Percentiles rank a stretch among this genome's conserved stretches.
Evolutionary conservation across 2,329 filamentous ascomycete genomes (phyloP).

Genomic region (Penicillium digitatum): DNA sequence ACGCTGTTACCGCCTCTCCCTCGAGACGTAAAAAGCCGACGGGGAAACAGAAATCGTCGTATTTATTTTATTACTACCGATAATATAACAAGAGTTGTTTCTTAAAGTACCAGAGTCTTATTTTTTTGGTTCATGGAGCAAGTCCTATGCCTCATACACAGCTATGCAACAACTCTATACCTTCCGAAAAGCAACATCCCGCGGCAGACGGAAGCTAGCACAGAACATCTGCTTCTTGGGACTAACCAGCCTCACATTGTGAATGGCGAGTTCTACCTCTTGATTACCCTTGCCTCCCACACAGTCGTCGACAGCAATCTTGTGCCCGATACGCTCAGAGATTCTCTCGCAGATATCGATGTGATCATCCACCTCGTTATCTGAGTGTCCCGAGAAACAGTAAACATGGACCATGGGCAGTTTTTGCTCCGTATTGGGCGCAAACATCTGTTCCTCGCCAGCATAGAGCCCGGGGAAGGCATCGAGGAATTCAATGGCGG

Average conservation of each 20-base stretch:
- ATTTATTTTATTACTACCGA: background rate
- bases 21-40: background rate
- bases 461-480: conserved; percentile 75
- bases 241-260: conserved; percentile 77
- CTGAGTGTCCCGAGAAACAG: conserved; percentile 82
- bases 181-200: conserved; percentile 69
- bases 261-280: conserved; percentile 55
- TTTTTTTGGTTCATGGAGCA: conserved; percentile 7
- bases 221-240: conserved; percentile 97
- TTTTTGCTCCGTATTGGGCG: conserved; percentile 53
- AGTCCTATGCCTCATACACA: conserved; percentile 10
- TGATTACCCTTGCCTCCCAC: conserved; percentile 52
- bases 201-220: conserved; percentile 81
- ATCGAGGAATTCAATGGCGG: conserved; percentile 77
- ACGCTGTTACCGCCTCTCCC: conserved; percentile 2
- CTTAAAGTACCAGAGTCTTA: conserved; percentile 17
- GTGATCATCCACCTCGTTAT: conserved; percentile 61
- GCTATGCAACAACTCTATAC: conserved; percentile 19
- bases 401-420: conserved; percentile 90
- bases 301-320: conserved; percentile 54
- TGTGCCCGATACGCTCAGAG: conserved; percentile 56
- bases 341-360: conserved; percentile 64
- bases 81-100: background rate
- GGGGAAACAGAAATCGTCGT: background rate
- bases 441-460: conserved; percentile 64